Percentiles rank a stretch among this genome's conserved stretches.
Conservation (phyloP, 163 green algal genomes). For the Scenedesmus sp. region DNA sequence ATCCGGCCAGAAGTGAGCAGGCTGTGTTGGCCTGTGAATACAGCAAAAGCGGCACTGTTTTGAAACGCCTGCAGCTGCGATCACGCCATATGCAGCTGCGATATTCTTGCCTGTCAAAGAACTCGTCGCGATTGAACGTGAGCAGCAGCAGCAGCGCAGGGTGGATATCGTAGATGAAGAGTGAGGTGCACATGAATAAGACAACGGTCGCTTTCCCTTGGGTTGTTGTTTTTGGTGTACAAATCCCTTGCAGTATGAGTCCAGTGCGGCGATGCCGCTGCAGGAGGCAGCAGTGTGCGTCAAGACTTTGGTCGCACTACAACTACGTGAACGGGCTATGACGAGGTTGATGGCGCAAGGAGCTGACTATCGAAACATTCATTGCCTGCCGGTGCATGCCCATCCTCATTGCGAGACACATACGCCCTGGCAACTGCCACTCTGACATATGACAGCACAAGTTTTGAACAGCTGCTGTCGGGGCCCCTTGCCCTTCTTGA, state of each 20-base stretch:
- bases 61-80: background rate
- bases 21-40: slow-evolving; percentile 67
- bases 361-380: too few species aligned
- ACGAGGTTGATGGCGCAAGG: too few species aligned
- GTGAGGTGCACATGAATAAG: slow-evolving; percentile 42
- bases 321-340: background rate
- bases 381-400: background rate
- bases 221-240: too few species aligned
- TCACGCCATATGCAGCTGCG: background rate
- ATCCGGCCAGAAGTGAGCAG: slow-evolving; percentile 76
- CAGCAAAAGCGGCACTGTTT: background rate
- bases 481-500: background rate
- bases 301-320: background rate
- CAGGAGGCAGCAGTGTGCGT: background rate
- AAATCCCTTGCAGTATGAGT: too few species aligned
- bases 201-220: too few species aligned
- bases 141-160: slow-evolving; percentile 48
- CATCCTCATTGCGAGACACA: background rate
- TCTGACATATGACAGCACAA: background rate
- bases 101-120: slow-evolving; percentile 35
- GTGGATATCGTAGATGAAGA: slow-evolving; percentile 46
- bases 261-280: background rate
- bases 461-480: slow-evolving; percentile 13
- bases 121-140: slow-evolving; percentile 57
- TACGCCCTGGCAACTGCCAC: background rate